phyloP scores from a whole-genome alignment of 148 eudicot genomes.

The Pouteria glomerata region DNA sequence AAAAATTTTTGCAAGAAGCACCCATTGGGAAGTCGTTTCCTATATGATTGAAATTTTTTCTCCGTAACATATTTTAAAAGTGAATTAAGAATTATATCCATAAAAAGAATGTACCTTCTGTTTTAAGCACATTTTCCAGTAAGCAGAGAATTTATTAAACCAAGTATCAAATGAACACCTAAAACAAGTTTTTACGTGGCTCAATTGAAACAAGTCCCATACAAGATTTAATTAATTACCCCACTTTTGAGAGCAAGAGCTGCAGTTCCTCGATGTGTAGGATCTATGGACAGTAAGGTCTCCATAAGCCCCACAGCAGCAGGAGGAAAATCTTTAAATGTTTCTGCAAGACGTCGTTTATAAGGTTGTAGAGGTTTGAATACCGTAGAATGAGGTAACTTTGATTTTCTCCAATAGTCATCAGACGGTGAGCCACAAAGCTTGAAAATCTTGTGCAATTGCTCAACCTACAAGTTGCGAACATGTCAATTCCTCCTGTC shows the following conservation, averaged over 20 bases:
- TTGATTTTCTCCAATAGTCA: slow-evolving; percentile 69
- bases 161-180: background rate
- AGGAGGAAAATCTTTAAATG: slow-evolving; percentile 58
- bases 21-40: background rate
- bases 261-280: slow-evolving; percentile 73
- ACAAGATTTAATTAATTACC: slow-evolving; percentile 23
- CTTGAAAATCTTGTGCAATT: slow-evolving; percentile 85
- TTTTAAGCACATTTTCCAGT: no score
- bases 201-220: background rate
- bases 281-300: slow-evolving; percentile 72
- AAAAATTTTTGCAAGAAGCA: background rate
- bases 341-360: slow-evolving; percentile 53
- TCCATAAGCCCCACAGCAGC: slow-evolving; percentile 62
- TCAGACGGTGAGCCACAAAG: slow-evolving; percentile 92
- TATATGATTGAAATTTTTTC: background rate
- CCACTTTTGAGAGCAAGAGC: slow-evolving; percentile 69
- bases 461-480: slow-evolving; percentile 60
- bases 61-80: no score
- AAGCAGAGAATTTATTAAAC: background rate
- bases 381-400: slow-evolving; percentile 61
- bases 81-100: background rate
- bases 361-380: slow-evolving; percentile 70
- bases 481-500: background rate
- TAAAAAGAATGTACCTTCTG: no score
- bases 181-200: no score